phyloP scores from a whole-genome alignment of 352 stramenopile species.

The Phytophthora litchii region DNA sequence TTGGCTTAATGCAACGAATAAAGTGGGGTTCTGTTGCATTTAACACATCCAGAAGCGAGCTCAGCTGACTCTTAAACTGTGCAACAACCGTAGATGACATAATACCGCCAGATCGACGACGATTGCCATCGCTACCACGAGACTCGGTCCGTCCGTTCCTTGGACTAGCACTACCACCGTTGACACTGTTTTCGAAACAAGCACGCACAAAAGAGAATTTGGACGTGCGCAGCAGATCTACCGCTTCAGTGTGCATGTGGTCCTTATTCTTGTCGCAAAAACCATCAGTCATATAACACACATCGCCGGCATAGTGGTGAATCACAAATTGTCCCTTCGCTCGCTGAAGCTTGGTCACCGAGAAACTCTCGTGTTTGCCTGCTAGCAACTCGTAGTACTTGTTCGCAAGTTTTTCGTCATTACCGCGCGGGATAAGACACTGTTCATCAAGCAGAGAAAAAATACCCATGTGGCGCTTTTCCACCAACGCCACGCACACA shows the following conservation, averaged over 20 bases:
- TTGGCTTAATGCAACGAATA: constrained; percentile 91
- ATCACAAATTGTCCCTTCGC: constrained; percentile 87
- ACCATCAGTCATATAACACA: constrained; percentile 80
- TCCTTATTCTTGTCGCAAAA: constrained; percentile 94
- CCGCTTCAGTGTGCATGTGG: constrained; percentile 81
- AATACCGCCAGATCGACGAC: constrained; percentile 68
- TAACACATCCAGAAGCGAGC: constrained; percentile 92
- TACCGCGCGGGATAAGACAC: constrained; percentile 82
- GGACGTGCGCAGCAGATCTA: constrained; percentile 76
- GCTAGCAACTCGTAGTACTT: constrained; percentile 77
- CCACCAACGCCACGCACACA: constrained; percentile 75
- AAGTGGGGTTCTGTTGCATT: constrained; percentile 94
- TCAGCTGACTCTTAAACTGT: constrained; percentile 96
- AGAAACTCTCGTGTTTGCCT: constrained; percentile 69
- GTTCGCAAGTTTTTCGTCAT: constrained; percentile 84
- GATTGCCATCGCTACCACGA: constrained; percentile 44
- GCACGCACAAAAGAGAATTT: constrained; percentile 66
- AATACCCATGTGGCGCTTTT: constrained; percentile 76
- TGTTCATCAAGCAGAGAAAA: constrained; percentile 88
- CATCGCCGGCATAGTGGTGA: constrained; percentile 85
- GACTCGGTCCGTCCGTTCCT: constrained; percentile 28
- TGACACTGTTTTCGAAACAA: constrained; percentile 64
- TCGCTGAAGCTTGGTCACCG: constrained; percentile 74
- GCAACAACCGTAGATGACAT: constrained; percentile 84
- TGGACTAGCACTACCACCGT: constrained; percentile 23